phyloP scores from a whole-genome alignment of 2,329 filamentous ascomycete genomes.

The Myotisia sp. region DNA sequence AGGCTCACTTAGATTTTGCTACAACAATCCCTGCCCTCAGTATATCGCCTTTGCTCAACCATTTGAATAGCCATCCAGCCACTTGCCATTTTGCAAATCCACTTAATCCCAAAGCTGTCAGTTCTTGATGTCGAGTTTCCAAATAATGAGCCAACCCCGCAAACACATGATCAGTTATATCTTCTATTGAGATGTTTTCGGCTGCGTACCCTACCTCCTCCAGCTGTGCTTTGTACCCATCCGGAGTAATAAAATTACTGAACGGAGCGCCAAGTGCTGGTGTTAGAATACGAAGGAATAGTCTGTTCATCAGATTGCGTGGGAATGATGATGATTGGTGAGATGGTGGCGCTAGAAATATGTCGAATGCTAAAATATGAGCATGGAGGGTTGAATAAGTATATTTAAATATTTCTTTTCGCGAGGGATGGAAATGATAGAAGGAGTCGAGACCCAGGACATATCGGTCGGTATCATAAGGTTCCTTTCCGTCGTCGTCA shows the following conservation, averaged over 20 bases:
- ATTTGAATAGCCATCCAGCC: conserved; percentile 12
- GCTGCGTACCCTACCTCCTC: conserved; percentile 35
- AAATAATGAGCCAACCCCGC: conserved; percentile 35
- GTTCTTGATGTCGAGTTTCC: conserved; percentile 20
- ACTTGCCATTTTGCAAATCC: conserved; percentile 12
- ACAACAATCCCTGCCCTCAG: conserved; percentile 12
- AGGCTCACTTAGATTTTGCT: conserved; percentile 4
- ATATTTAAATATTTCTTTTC: conserved; percentile 33
- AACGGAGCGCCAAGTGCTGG: conserved; percentile 37
- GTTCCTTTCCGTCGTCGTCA: background rate
- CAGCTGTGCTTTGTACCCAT: conserved; percentile 34
- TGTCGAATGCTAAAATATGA: conserved; percentile 43
- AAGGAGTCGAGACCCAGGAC: conserved; percentile 42
- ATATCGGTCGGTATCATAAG: conserved; percentile 8
- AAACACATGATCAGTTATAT: conserved; percentile 43
- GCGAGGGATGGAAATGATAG: conserved; percentile 44
- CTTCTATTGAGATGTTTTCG: conserved; percentile 31
- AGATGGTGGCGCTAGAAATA: conserved; percentile 24
- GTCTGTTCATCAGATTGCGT: conserved; percentile 15
- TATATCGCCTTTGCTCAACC: conserved; percentile 9
- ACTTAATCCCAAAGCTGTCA: conserved; percentile 24
- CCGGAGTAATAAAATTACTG: conserved; percentile 35
- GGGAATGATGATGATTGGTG: conserved; percentile 12
- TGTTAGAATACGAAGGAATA: conserved; percentile 32
- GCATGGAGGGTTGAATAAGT: conserved; percentile 31